Percentiles rank a stretch among this genome's conserved stretches.
Conservation (phyloP, 306 rosid genomes). For the Neltuma alba region DNA sequence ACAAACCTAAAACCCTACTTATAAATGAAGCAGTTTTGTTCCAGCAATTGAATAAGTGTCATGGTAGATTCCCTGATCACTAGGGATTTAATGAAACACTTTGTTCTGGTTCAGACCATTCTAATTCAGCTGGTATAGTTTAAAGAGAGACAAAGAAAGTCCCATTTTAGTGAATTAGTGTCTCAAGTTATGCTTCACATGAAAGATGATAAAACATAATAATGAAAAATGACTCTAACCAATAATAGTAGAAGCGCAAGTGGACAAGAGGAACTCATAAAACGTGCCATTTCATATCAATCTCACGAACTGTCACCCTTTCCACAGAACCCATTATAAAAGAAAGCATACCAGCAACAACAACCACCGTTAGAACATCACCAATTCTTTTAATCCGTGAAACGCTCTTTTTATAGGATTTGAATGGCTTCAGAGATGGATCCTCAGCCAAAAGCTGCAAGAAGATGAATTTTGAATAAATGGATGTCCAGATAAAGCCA, state of each 20-base stretch:
- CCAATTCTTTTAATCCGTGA: constrained; percentile 58
- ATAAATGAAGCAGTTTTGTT: background rate
- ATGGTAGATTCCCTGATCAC: background rate
- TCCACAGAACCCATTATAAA: constrained; percentile 10
- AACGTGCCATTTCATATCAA: constrained; percentile 11
- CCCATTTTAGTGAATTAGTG: background rate
- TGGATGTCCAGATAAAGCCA: constrained; percentile 14
- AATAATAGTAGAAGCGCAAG: background rate
- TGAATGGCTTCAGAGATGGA: constrained; percentile 69
- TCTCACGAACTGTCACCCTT: background rate
- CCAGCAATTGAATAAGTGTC: background rate
- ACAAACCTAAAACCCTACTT: background rate
- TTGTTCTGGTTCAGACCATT: background rate
- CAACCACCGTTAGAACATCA: constrained; percentile 69
- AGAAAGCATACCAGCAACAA: constrained; percentile 59
- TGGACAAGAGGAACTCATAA: background rate
- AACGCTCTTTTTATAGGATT: constrained; percentile 78
- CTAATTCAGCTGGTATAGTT: background rate
- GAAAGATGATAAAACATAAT: background rate
- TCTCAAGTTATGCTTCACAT: background rate
- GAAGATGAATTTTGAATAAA: constrained; percentile 8
- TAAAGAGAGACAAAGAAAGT: background rate
- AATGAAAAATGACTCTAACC: background rate
- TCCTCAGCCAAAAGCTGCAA: constrained; percentile 91
- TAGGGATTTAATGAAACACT: background rate